Evolutionary conservation across 495 filamentous ascomycete species (phyloP), one percentile per base, ranked within the genome.

Genomic region (Aspergillus indologenus): DNA sequence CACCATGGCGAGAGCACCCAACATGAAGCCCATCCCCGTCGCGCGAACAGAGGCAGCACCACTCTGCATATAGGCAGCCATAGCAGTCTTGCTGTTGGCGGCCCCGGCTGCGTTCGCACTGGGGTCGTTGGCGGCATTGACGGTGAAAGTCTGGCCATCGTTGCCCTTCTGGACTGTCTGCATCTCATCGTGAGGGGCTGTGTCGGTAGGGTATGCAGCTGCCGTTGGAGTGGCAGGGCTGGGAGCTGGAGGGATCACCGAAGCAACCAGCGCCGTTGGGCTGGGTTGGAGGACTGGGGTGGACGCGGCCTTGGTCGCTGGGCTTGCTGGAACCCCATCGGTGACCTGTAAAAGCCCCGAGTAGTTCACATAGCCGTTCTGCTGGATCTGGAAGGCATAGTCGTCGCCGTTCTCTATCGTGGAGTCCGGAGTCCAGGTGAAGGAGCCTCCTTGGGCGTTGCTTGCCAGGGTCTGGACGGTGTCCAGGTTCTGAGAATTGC

Each of bases 371-470:
- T 73, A 43, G 14, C 66, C 70, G 43, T 64, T 68, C 58, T 81
- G 80, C 17, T 59, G 57, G 63, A 82, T 77, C 57, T 79, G 67
- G 48, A 81, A 71, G 19, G 80, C 78, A 55, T 82, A 82, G 62
- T 75, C 68, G 7, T 68, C 31, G 18, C 66, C 74, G 26, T 69
- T 61, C n/a, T 70, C 68, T 29, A 81, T 63, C 18, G 65, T 66
- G 24, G 56, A 61, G 19, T 70, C 67, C 17, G 75, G 74, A 0
- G 67, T 71, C 74, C 76, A 82, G 59, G 71, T 77, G 62, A 66
- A 79, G 22, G 65, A 67, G 34, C 68, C 74, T 19, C 70, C 72
- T 45, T 54, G 66, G 34, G 65, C 79, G 20, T 71, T 54, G 22
- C 43, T 61, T 5, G 75, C 75, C 26, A 82, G 67, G 31, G 68